phyloP scores from a whole-genome alignment of 2,329 filamentous ascomycete species.

The Berkeleyomyces basicola region DNA sequence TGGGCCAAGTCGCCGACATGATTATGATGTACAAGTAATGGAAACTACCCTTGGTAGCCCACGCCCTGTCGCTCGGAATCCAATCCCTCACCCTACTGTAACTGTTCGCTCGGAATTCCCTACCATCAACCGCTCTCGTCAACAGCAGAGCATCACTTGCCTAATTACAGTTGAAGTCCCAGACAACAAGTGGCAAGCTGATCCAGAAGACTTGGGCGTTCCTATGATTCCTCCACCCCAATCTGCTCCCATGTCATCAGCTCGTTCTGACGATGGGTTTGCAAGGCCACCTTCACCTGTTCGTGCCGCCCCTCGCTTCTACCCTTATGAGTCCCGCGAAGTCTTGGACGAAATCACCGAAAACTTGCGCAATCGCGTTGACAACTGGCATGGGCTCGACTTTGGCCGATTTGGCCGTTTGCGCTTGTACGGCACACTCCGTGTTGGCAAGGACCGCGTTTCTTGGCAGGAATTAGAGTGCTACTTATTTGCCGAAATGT shows the following conservation, averaged over 20 bases:
- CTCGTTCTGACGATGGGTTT: conserved; percentile 33
- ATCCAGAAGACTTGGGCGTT: conserved; percentile 61
- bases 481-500: conserved; percentile 94
- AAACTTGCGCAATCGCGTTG: conserved; percentile 68
- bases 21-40: conserved; percentile 94
- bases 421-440: conserved; percentile 71
- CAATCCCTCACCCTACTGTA: conserved; percentile 80
- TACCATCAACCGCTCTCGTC: conserved; percentile 75
- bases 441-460: conserved; percentile 88
- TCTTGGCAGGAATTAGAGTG: conserved; percentile 98
- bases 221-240: conserved; percentile 28
- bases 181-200: conserved; percentile 77
- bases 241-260: conserved; percentile 15
- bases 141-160: conserved; percentile 90
- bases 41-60: conserved; percentile 68
- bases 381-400: conserved; percentile 96
- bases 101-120: conserved; percentile 94
- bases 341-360: conserved; percentile 74
- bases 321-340: conserved; percentile 59
- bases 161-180: conserved; percentile 86
- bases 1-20: conserved; percentile 57
- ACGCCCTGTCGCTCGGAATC: conserved; percentile 56
- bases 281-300: conserved; percentile 43
- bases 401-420: conserved; percentile 88
- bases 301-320: conserved; percentile 39